phyloP scores from a whole-genome alignment of 345 rosid genomes.

The Geranium brycei region DNA sequence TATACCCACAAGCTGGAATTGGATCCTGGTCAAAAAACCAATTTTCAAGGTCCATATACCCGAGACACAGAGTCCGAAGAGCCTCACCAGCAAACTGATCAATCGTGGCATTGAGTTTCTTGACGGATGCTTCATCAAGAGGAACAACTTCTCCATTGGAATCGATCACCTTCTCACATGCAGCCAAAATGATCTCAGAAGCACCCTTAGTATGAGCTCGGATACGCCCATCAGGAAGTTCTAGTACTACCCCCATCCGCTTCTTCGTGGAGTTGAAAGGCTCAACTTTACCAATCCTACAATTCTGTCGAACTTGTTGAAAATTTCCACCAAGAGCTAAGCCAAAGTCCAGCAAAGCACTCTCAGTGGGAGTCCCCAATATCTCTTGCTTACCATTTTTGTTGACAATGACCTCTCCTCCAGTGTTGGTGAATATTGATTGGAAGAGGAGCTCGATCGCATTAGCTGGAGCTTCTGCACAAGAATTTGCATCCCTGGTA shows the following conservation, averaged over 20 bases:
- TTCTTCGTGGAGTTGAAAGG: slow-evolving; percentile 92
- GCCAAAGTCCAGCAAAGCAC: slow-evolving; percentile 71
- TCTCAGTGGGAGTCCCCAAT: slow-evolving; percentile 80
- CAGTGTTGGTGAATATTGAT: slow-evolving; percentile 78
- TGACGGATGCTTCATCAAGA: slow-evolving; percentile 46
- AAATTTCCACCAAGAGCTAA: slow-evolving; percentile 73
- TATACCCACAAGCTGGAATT: slow-evolving; percentile 52
- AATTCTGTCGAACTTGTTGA: slow-evolving; percentile 43
- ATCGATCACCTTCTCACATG: slow-evolving; percentile 62
- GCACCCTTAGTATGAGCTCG: slow-evolving; percentile 85
- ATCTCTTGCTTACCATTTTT: slow-evolving; percentile 61
- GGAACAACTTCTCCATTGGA: slow-evolving; percentile 61
- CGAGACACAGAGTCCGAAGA: slow-evolving; percentile 79
- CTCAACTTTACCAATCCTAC: slow-evolving; percentile 58
- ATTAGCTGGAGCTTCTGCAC: slow-evolving; percentile 50
- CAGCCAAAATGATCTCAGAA: slow-evolving; percentile 78
- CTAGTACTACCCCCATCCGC: slow-evolving; percentile 74
- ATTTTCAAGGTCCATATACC: slow-evolving; percentile 43
- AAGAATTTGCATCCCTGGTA: slow-evolving; percentile 34
- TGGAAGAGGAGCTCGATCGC: slow-evolving; percentile 47
- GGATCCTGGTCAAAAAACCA: slow-evolving; percentile 44
- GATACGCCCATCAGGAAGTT: slow-evolving; percentile 51
- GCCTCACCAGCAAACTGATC: slow-evolving; percentile 79
- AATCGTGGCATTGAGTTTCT: slow-evolving; percentile 49
- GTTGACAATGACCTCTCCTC: slow-evolving; percentile 70